Evolutionary conservation across 306 rosid species (phyloP).

Genomic region (Leucaena leucocephala): DNA sequence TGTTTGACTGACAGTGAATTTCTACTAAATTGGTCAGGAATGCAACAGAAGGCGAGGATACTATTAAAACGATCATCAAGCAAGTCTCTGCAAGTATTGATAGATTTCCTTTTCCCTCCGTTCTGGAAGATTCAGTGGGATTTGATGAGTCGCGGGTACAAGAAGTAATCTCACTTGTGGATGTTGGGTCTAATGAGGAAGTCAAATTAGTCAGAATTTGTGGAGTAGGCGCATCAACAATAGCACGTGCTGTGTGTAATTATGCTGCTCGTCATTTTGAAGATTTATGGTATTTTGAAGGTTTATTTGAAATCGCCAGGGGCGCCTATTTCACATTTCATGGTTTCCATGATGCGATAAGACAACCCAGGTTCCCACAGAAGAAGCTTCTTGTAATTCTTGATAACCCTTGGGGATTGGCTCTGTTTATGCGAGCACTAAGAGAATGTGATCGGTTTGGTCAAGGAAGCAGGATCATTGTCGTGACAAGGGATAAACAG

Average conservation of each 20-base stretch:
- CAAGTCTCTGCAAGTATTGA: background rate
- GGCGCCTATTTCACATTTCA: background rate
- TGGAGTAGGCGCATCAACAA: background rate
- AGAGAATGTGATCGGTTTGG: constrained; percentile 40
- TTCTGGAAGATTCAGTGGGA: too few species aligned
- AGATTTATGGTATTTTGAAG: background rate
- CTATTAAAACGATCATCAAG: background rate
- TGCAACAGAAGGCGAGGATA: background rate
- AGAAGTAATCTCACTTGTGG: background rate
- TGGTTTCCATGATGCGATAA: background rate
- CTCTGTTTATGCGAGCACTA: background rate
- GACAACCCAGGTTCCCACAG: background rate
- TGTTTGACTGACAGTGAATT: background rate
- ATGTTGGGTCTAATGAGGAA: background rate
- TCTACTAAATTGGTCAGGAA: background rate
- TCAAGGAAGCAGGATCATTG: background rate
- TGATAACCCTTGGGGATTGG: constrained; percentile 23
- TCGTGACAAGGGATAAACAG: background rate
- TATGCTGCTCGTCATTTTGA: background rate
- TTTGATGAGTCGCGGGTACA: background rate
- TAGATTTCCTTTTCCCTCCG: too few species aligned
- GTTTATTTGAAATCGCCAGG: background rate
- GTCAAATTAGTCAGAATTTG: constrained; percentile 1
- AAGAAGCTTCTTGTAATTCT: constrained; percentile 32
- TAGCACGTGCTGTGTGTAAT: constrained; percentile 13